These are phyloP conservation scores for Botryotinia calthae DNA, from an alignment of 2,329 filamentous ascomycete species.

Conservation along the genomic window DNA sequence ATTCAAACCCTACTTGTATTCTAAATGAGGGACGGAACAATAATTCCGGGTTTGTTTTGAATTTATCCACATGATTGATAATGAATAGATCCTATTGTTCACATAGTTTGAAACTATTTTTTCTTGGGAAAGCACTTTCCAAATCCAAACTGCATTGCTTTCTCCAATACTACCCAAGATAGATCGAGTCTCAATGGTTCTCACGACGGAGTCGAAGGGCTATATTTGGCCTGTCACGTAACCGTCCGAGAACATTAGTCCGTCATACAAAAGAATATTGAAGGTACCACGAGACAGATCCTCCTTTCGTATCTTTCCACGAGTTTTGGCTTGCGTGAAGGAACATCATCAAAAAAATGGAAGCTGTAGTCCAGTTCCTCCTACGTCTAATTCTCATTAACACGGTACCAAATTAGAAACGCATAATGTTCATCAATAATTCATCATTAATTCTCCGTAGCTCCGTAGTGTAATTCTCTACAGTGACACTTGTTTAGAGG, in stretches of 20 bases:
- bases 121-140: not conserved
- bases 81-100: not conserved
- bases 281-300: constrained; percentile 6
- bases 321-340: not conserved
- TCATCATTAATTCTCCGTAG: constrained; percentile 10
- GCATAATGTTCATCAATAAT: not conserved
- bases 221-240: constrained; percentile 4
- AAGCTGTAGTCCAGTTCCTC: constrained; percentile 1
- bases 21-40: not conserved
- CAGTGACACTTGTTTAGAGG: not conserved
- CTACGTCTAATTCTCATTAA: not conserved
- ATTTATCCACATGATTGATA: not conserved
- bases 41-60: not conserved
- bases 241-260: not conserved
- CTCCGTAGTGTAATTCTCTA: constrained; percentile 1
- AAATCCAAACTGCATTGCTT: not conserved
- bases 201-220: not conserved
- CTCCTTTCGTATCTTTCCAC: not conserved
- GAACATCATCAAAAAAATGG: not conserved
- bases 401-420: not conserved
- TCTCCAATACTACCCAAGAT: not conserved
- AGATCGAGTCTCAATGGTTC: not conserved
- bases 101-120: not conserved
- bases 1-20: not conserved
- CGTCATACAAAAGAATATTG: not conserved